A percentile compares a stretch with the other conserved stretches of the same genome.
phyloP scores from a whole-genome alignment of 1,284 basidiomycete species.

The Trametes pubescens region DNA sequence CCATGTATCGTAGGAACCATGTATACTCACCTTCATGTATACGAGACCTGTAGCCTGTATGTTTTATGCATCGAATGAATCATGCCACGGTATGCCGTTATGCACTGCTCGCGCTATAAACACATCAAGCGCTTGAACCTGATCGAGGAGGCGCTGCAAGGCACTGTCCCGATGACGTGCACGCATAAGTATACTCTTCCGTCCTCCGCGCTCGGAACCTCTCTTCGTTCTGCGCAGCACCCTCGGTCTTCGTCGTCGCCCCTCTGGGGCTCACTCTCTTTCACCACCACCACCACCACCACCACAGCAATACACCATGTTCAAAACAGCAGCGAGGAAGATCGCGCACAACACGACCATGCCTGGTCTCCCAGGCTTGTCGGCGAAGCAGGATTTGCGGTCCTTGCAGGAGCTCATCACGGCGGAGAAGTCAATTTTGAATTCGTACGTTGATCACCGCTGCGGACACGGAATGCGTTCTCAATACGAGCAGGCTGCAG shows the following conservation, averaged over 20 bases:
- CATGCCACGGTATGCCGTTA: neutral
- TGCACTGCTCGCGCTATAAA: no score
- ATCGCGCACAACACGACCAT: conserved; percentile 88
- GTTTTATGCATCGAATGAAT: neutral
- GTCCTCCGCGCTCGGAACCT: conserved; percentile 4
- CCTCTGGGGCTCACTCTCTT: neutral
- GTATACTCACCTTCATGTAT: conserved; percentile 1
- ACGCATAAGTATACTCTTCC: conserved; percentile 1
- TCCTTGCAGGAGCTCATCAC: conserved; percentile 90
- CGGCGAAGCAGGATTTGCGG: conserved; percentile 77
- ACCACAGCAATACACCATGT: conserved; percentile 55
- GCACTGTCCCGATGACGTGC: conserved; percentile 13
- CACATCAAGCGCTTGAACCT: neutral
- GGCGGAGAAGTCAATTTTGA: conserved; percentile 85
- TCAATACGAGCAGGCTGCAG: conserved; percentile 56
- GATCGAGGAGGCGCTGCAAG: neutral
- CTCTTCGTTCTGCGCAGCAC: conserved; percentile 23
- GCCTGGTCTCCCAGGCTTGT: conserved; percentile 68
- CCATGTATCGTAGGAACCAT: conserved; percentile 11
- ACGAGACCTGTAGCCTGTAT: neutral
- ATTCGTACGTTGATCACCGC: conserved; percentile 58
- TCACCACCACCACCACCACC: neutral
- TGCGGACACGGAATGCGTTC: neutral
- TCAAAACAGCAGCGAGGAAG: conserved; percentile 76
- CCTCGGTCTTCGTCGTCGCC: neutral